phyloP scores from a whole-genome alignment of 1,284 basidiomycete genomes.

The Blastosporella zonata region DNA sequence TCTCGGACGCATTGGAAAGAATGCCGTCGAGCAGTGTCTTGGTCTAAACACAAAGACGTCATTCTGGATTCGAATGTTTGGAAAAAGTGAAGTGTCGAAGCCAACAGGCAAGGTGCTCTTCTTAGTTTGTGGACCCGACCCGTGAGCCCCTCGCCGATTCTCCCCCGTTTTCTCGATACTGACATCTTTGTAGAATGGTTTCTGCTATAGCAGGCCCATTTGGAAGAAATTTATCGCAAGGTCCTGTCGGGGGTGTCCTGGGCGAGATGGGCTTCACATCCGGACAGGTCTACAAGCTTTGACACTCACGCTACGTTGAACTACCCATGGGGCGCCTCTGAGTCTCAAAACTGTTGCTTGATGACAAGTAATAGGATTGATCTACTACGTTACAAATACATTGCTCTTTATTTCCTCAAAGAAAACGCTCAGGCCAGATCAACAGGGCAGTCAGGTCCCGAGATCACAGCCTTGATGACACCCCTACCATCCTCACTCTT shows the following conservation, averaged over 20 bases:
- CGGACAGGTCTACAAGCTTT: slow-evolving; percentile 72
- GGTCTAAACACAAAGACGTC: slow-evolving; percentile 24
- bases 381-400: slow-evolving; percentile 16
- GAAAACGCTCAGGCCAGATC: slow-evolving; percentile 27
- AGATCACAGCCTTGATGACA: slow-evolving; percentile 76
- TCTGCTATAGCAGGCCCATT: slow-evolving; percentile 71
- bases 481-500: slow-evolving; percentile 76
- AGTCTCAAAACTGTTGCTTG: neutral
- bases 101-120: slow-evolving; percentile 49
- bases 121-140: slow-evolving; percentile 76
- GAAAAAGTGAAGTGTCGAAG: slow-evolving; percentile 21
- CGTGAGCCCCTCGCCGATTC: slow-evolving; percentile 58
- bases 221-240: slow-evolving; percentile 74
- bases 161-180: neutral
- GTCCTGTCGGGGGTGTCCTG: slow-evolving; percentile 65
- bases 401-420: slow-evolving; percentile 1
- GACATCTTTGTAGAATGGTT: slow-evolving; percentile 57
- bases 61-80: slow-evolving; percentile 47
- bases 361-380: neutral
- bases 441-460: slow-evolving; percentile 60
- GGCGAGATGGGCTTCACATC: slow-evolving; percentile 59
- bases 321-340: neutral
- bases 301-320: slow-evolving; percentile 2
- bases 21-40: slow-evolving; percentile 42
- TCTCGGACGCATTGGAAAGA: slow-evolving; percentile 53